Base-by-base conservation (phyloP, 2,329 filamentous ascomycete genomes). In the Penicillium griseofulvum region DNA sequence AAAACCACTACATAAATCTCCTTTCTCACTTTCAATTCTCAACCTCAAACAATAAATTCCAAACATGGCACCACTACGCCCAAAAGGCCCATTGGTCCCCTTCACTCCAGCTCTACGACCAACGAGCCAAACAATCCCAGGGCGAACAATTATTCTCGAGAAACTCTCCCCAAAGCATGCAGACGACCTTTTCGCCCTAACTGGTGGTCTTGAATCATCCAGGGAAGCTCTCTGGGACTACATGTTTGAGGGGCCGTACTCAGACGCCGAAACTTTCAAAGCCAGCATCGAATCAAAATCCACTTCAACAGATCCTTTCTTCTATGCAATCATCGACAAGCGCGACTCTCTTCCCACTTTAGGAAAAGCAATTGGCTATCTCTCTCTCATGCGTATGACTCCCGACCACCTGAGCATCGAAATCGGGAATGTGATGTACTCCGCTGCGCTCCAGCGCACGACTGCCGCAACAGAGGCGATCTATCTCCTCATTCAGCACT, bases 391-490 rank as follows among this genome's bases (percentile, higher is more conserved):
- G 62, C 76, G 76, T 51, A 80, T 83, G 47, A 72, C 77, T 5
- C 74, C 79, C 0, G 59, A 64, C 0, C 74, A 86, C 52, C 74
- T 79, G 2, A 73, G 75, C 22, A 70, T 87, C 1, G 86, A 88
- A 61, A 78, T 87, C 24, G 86, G 85, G 3, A 72, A 74, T 56
- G 73, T 87, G 16, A 70, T 85, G 11, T 82, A 83, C 58, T 76
- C 80, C 0, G 68, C 74, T 0, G 58, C 63, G 1, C 65, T 87
- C 16, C 80, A 83, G 64, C 77, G 80, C 14, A 86, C 83, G 0
- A 75, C 76, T 0, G 77, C 75, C 7, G 80, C 83, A 0, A 87
- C 84, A 0, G 85, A 87, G 65, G 76, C 79, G 0, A 76, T 82
- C 57, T 86, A 81, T 56, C 71, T 87, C 1, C 66, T 86, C n/a